Evolutionary conservation across 2,329 filamentous ascomycete species (phyloP), one percentile per base, ranked within the genome.

Genomic region (Fusarium equiseti): DNA sequence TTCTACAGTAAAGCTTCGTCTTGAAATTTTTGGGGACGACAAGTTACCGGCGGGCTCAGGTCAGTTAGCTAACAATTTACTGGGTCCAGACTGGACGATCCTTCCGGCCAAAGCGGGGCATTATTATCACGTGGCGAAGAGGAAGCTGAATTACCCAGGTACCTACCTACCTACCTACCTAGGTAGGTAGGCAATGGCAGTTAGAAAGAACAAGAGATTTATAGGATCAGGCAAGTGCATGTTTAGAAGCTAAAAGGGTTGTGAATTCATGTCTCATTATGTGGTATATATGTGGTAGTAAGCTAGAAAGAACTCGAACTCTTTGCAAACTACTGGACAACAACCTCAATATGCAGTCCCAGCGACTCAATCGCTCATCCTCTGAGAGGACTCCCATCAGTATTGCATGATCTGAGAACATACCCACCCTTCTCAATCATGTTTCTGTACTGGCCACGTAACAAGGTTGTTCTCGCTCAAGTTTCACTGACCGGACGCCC

Each of bases 21-120:
- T 53, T 31, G 65, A 74, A 72, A 62, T 74, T 72, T 77, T 76
- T 75, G 55, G 72, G 57, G 38, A 49, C 66, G 38, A 50, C 62
- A 55, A 66, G 48, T 58, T 55, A 43, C 63, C 61, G 45, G 65
- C 63, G n/a, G 49, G 49, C 22, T 52, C 20, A 44, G 42, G 20
- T 48, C 44, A 54, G 27, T 32, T 62, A 32, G 56, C 53, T 72
- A 71, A 58, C 51, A 67, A 69, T 69, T 71, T 66, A 54, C 63
- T 50, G 53, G 49, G 20, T 45, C 27, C 52, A 64, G 58, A 72
- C 64, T 68, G 66, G 63, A 62, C 55, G 59, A 71, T 70, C 69
- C 57, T 58, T 38, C 50, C 49, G 32, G 46, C 27, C 52, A 71
- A 48, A 58, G 65, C 31, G 68, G 68, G 68, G 68, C 51, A 48